Evolutionary conservation across 2,329 filamentous ascomycete species (phyloP), one percentile per base, ranked within the genome.

Genomic region (Bipolaris sorokiniana): DNA sequence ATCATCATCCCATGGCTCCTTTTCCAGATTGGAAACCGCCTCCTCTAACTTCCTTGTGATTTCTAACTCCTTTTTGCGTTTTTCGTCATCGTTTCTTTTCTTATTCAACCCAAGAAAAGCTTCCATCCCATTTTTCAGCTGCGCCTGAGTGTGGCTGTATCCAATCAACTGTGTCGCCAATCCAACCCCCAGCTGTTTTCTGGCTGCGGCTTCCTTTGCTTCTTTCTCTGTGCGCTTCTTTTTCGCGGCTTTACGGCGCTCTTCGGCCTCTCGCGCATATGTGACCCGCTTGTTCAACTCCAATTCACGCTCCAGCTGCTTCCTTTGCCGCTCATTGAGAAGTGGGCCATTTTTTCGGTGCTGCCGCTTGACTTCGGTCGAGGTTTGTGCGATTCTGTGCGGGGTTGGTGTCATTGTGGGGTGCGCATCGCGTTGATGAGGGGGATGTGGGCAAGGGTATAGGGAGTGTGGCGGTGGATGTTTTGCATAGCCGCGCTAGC

Each of bases 131-230:
- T 53, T 69, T 61, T 78, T 78, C 59, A 77, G 49, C 52, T 67
- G 61, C 37, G 68, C 71, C 59, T 78, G 76, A 0, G 72, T 76
- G 31, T 72, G 73, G 46, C 66, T 76, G 46, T 70, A 78, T n/a
- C 76, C 76, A 48, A 71, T 66, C 26, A 77, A 44, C 55, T 78
- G 76, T 5, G 76, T 78, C 7, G 76, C 76, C 18, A 76, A 46
- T 3, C 76, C 71, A 2, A 77, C 59, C 1, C 76, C 76, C 18
- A 68, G 54, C 37, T 68, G 65, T 28, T 65, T 62, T 36, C 75
- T 64, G 3, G 61, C 64, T 11, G 69, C 59, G 10, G 56, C 61
- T 31, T 77, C 75, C 38, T 72, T 75, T 33, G 50, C 58, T 50
- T 77, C 73, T 46, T 59, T 67, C 51, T 73, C 69, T 34, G 69